These are phyloP conservation scores for Corymbia citriodora DNA, from an alignment of 441 rosid species.

Conservation along the genomic window DNA sequence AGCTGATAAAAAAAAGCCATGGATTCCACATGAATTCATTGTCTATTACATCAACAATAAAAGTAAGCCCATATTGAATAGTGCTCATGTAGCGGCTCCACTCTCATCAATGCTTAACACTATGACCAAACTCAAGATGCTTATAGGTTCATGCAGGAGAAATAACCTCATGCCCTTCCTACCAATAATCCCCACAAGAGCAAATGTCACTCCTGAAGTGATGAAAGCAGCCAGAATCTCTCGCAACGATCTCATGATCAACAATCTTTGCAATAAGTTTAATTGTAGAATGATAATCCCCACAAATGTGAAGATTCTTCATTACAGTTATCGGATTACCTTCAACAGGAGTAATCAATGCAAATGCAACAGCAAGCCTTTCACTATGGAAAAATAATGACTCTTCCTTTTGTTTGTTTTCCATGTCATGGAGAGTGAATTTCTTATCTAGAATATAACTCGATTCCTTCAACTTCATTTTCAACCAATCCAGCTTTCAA, in stretches of 20 bases:
- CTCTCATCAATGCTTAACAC: not conserved
- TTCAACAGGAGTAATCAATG: not conserved
- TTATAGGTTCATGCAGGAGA: not conserved
- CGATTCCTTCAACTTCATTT: not conserved
- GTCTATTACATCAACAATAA: not conserved
- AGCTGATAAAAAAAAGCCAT: not conserved
- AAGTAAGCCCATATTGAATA: fast-evolving
- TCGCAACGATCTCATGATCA: conserved; percentile 35
- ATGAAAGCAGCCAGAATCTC: conserved; percentile 51
- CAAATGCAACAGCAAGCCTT: not conserved
- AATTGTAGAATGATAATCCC: conserved; percentile 19
- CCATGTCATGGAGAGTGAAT: not conserved
- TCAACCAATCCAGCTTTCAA: not conserved
- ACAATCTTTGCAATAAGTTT: conserved; percentile 41
- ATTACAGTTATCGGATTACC: not conserved
- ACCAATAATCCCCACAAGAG: conserved; percentile 72
- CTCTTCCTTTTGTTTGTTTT: not conserved
- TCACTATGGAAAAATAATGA: not conserved
- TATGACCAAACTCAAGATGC: not conserved
- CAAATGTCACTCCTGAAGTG: conserved; percentile 43
- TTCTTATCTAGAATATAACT: not conserved
- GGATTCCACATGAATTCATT: not conserved
- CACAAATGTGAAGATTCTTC: not conserved
- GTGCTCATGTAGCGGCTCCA: not conserved
- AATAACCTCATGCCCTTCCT: conserved; percentile 4